Base-by-base conservation (phyloP, 2,329 filamentous ascomycete genomes). In the Trichophyton benhamiae region DNA sequence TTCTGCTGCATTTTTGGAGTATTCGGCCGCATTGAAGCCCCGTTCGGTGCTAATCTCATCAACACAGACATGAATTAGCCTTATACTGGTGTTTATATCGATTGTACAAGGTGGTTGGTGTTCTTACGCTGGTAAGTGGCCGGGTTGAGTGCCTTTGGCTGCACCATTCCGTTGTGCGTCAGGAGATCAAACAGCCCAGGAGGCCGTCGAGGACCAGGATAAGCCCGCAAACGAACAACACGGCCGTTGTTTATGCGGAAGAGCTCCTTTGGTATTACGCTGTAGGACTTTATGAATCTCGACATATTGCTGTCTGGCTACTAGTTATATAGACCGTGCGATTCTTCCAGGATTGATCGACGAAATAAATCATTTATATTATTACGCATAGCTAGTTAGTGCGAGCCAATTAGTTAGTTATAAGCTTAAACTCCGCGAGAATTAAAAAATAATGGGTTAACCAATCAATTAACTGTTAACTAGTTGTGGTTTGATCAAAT, bases 181-280 rank as follows among this genome's bases (percentile, higher is more conserved):
- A 67, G 42, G 7, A 67, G 59, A 41, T 67, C 65, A 55, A 65
- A 67, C 1, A 44, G 58, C 33, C 66, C 49, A 17, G n/a, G 17
- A 25, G 63, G 63, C 55, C 62, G 62, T 17, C 46, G 38, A 30
- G 62, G 60, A 11, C 58, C 60, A 25, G 60, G 58, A 17, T 58
- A 22, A 13, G 61, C 65, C n/a, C 66, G 66, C 33, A 67, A 62
- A 27, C 61, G 61, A 22, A 67, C 57, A 6, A 25, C 36, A 44
- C 42, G 57, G 17, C 66, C 66, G 49, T 63, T 61, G 61, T 67
- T 67, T n/a, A 66, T 27, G 41, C 65, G 65, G 44, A 67, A 67
- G 4, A 67, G 33, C 52, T 65, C 65, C 44, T 65, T 63, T 2
- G 66, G 65, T n/a, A 64, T 33, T n/a, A 52, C 27, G 8, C 60